Base-by-base conservation (phyloP, 2,329 filamentous ascomycete species). In the Huntiella bhutanensis region DNA sequence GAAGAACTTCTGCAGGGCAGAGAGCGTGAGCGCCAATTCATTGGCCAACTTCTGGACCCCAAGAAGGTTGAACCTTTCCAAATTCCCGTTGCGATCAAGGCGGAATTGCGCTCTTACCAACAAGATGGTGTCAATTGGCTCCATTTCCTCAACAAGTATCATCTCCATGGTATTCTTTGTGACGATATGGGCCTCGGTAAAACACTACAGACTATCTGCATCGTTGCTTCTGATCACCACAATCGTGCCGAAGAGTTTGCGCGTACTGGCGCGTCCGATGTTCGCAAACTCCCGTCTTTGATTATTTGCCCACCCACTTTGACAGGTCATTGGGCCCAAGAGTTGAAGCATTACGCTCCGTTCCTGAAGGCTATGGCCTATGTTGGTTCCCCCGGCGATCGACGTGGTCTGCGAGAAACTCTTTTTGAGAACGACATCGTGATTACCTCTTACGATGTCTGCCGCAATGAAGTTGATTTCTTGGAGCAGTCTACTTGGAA, bases 111-210 rank as follows among this genome's bases (percentile, higher is more conserved):
- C 52, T 93, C 87, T 0, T 98, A 98, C 58, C 92, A 98, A 60
- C 91, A 98, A 61, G 91, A 98, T 46, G 91, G 91, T 59, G 88
- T 98, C 58, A 98, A 98, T 59, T 98, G 91, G 91, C 75, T 98
- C 44, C 80, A 92, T 48, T 98, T 98, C 65, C 77, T 98, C 54
- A 98, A 98, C 60, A 87, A 87, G 49, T 98, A 96, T 59, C 88
- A 98, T 56, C 75, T 98, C 1, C 92, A 98, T 55, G 91, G 91
- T 42, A 95, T 98, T 61, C 82, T 98, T 50, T 98, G 91, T 59
- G 91, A 98, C 57, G 91, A 98, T 60, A 98, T 98, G 91, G 91
- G 91, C 57, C 80, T 98, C 22, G 91, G 91, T 43, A 98, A 98
- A 66, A 98, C 91, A 1, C 66, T 98, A 8, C 91, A 98, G 60